A percentile compares a stretch with the other conserved stretches of the same genome.
Evolutionary conservation across 2,329 filamentous ascomycete species (phyloP).

Genomic region (Pseudogymnoascus sp.): DNA sequence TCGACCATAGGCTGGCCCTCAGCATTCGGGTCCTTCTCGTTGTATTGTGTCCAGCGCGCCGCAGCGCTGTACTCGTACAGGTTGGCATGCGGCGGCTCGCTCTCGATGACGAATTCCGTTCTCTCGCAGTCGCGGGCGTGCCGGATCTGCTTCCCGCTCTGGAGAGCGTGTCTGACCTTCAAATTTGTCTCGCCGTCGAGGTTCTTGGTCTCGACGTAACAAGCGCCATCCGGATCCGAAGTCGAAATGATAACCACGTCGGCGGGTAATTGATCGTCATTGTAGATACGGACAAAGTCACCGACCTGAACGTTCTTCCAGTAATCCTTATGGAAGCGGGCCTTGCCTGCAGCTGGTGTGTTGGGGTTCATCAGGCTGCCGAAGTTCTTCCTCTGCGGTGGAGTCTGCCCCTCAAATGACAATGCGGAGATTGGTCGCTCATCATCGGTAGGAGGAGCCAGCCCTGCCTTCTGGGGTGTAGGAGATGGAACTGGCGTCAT

Average conservation of each 20-base stretch:
- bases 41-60: slow-evolving; percentile 73
- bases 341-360: slow-evolving; percentile 56
- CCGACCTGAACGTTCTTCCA: slow-evolving; percentile 97
- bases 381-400: neutral
- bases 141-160: slow-evolving; percentile 71
- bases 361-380: slow-evolving; percentile 60
- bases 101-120: slow-evolving; percentile 83
- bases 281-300: slow-evolving; percentile 93
- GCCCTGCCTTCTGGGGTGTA: slow-evolving; percentile 40
- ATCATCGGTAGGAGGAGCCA: neutral
- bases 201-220: slow-evolving; percentile 97
- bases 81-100: slow-evolving; percentile 85
- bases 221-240: slow-evolving; percentile 86
- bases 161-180: slow-evolving; percentile 86
- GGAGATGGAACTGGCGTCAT: slow-evolving; percentile 94
- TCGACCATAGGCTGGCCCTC: slow-evolving; percentile 77
- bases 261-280: slow-evolving; percentile 88
- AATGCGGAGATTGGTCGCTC: neutral
- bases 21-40: slow-evolving; percentile 53
- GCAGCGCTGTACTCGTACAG: slow-evolving; percentile 92
- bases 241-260: slow-evolving; percentile 90
- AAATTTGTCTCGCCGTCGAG: slow-evolving; percentile 96
- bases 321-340: slow-evolving; percentile 81
- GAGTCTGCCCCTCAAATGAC: neutral
- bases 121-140: slow-evolving; percentile 90